Base-by-base conservation (phyloP, 2,329 filamentous ascomycete genomes). In the Rugonectria rugulosa region DNA sequence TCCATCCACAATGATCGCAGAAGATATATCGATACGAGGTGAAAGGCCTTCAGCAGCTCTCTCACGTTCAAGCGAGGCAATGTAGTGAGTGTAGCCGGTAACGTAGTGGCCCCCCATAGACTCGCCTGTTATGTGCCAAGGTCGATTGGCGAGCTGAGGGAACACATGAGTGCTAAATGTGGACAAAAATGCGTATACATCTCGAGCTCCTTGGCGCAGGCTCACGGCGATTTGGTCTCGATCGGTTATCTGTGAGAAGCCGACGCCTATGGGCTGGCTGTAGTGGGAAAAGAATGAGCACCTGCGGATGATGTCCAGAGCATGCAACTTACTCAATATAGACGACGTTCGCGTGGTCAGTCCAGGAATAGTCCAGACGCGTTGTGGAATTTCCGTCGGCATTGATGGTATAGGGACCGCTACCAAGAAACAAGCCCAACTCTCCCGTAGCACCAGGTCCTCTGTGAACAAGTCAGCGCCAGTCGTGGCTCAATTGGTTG, bases 41-140 rank as follows among this genome's bases (percentile, higher is more conserved):
- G 29, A 6, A 2, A 53, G 4, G 6, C 26, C 26, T 11, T 27
- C 7, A 11, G 11, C 7, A 27, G 26, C 26, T 27, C 26, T 6
- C 11, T 62, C 17, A 0, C 42, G 59, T 10, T 59, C 57, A 5
- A 15, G 46, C 3, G 38, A n/a, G 2, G 20, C 42, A 1, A 61
- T 63, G 2, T 61, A 44, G 3, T 59, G n/a, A 1, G 53, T 61
- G 37, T 63, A 63, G 0, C 46, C 60, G 0, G 60, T 59, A 8
- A 63, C 60, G 14, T 63, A 63, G 31, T 63, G 60, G 0, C 60
- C 60, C 10, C 60, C 60, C 60, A 63, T 63, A 0, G 60, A 63
- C 21, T 63, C 60, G 3, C 60, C 60, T 0, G 60, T 56, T 15
- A 63, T 61, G 1, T 63, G 60, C 60, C 60, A 63, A 1, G 57